A percentile compares a stretch with the other conserved stretches of the same genome.
These are phyloP conservation scores for Loxodes magnus DNA, from an alignment of 73 alveolate genomes.

Conservation along the genomic window DNA sequence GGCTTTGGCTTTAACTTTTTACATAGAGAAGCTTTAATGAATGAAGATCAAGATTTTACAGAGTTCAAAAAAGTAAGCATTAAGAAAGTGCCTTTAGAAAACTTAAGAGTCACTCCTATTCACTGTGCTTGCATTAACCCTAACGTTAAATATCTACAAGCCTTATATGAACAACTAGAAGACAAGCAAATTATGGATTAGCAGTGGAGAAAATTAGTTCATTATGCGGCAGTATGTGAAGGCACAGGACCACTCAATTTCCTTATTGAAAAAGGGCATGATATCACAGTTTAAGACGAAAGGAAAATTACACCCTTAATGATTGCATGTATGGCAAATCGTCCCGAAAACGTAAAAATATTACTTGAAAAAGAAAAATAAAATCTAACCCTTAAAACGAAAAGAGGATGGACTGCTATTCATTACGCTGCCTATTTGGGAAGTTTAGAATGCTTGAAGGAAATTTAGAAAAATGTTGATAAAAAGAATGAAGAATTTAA, in stretches of 20 bases:
- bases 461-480: not conserved
- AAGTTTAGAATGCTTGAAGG: slow-evolving; percentile 32
- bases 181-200: slow-evolving; percentile 17
- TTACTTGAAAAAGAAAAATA: slow-evolving; percentile 33
- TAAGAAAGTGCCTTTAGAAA: slow-evolving; percentile 75
- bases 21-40: slow-evolving; percentile 72
- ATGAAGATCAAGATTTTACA: slow-evolving; percentile 36
- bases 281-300: slow-evolving; percentile 66
- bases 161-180: slow-evolving; percentile 63
- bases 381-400: slow-evolving; percentile 50
- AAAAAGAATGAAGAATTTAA: not conserved
- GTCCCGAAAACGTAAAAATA: slow-evolving; percentile 58
- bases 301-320: slow-evolving; percentile 72
- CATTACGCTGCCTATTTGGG: slow-evolving; percentile 86
- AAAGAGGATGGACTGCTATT: slow-evolving; percentile 71
- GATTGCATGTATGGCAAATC: slow-evolving; percentile 71
- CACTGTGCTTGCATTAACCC: slow-evolving; percentile 97
- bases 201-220: slow-evolving; percentile 67
- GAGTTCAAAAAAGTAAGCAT: slow-evolving; percentile 45
- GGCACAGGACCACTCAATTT: slow-evolving; percentile 67
- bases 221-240: slow-evolving; percentile 95
- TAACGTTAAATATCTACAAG: slow-evolving; percentile 48
- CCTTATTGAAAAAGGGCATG: slow-evolving; percentile 68
- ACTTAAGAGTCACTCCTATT: slow-evolving; percentile 81
- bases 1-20: slow-evolving; percentile 85